These are phyloP conservation scores for Arachis hypogaea DNA, from an alignment of 306 rosid genomes.

Conservation along the genomic window DNA sequence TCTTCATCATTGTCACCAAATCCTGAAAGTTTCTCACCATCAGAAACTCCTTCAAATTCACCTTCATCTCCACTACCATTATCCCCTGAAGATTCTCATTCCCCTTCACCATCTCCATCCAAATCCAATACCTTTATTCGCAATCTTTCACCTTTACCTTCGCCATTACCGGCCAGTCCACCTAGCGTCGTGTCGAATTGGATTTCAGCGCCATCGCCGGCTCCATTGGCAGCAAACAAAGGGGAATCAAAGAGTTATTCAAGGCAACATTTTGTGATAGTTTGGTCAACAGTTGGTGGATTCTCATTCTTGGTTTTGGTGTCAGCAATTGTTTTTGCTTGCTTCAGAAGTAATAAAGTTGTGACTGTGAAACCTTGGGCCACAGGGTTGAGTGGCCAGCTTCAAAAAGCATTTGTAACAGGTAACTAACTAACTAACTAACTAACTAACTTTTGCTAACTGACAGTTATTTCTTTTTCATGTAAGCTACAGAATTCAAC, in stretches of 20 bases:
- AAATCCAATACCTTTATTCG: slow-evolving; percentile 28
- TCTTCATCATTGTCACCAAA: slow-evolving; percentile 41
- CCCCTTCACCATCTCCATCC: slow-evolving; percentile 54
- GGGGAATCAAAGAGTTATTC: slow-evolving; percentile 29
- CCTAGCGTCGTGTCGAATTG: slow-evolving; percentile 39
- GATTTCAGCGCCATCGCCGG: slow-evolving; percentile 46
- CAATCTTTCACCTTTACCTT: slow-evolving; percentile 52
- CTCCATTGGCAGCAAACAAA: slow-evolving; percentile 44
- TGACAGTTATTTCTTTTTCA: not conserved
- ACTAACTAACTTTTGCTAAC: slow-evolving; percentile 18
- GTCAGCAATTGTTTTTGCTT: slow-evolving; percentile 43
- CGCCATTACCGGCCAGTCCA: slow-evolving; percentile 50
- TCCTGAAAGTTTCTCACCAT: slow-evolving; percentile 31
- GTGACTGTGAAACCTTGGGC: slow-evolving; percentile 91
- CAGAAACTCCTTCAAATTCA: slow-evolving; percentile 42
- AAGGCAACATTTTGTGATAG: slow-evolving; percentile 41
- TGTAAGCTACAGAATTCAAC: not conserved
- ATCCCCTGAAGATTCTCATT: slow-evolving; percentile 47
- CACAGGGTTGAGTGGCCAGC: slow-evolving; percentile 95
- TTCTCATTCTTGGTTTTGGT: slow-evolving; percentile 55
- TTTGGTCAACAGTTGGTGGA: slow-evolving; percentile 58
- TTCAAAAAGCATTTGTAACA: slow-evolving; percentile 87
- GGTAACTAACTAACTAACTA: slow-evolving; percentile 43
- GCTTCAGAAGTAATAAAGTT: slow-evolving; percentile 64
- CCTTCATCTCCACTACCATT: slow-evolving; percentile 33